These are phyloP conservation scores for Auriculariales sp. DNA, from an alignment of 768 basidiomycete genomes.

Conservation along the genomic window DNA sequence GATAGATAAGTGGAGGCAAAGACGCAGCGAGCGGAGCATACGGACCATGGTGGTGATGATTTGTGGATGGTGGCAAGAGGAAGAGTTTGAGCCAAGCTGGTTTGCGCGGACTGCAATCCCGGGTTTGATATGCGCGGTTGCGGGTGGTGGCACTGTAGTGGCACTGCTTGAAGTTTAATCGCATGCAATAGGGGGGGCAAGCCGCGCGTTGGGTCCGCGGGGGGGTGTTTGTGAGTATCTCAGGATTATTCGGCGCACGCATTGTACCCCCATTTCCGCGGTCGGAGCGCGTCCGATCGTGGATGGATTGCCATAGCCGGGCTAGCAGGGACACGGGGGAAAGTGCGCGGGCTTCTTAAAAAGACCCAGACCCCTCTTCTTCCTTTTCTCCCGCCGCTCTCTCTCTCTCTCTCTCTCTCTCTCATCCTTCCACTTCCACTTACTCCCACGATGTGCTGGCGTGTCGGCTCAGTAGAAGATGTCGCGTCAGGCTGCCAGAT, in stretches of 20 bases:
- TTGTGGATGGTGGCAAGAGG: neutral
- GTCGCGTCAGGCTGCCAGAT: slow-evolving; percentile 53
- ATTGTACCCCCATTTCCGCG: too few relatives aligned
- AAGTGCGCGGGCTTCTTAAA: neutral
- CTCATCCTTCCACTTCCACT: slow-evolving; percentile 9
- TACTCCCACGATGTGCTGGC: slow-evolving; percentile 60
- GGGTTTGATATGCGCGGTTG: neutral
- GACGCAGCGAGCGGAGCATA: neutral
- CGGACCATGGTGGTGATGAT: neutral
- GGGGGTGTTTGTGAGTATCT: too few relatives aligned
- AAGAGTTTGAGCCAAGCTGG: neutral
- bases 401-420: slow-evolving; percentile 8
- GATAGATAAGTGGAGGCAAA: too few relatives aligned
- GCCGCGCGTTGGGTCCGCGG: too few relatives aligned
- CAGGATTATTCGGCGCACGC: too few relatives aligned
- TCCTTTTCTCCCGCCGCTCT: neutral
- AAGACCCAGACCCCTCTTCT: slow-evolving; percentile 1
- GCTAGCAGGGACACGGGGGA: too few relatives aligned
- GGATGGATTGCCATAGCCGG: too few relatives aligned
- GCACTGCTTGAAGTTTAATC: too few relatives aligned
- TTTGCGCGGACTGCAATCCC: neutral
- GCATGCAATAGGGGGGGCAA: too few relatives aligned
- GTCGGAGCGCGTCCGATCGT: too few relatives aligned
- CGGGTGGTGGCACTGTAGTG: too few relatives aligned
- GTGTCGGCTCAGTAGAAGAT: slow-evolving; percentile 53